Percentiles rank a stretch among this genome's conserved stretches.
Evolutionary conservation across 2,329 filamentous ascomycete genomes (phyloP).

Genomic region (Trichoderma sp.): DNA sequence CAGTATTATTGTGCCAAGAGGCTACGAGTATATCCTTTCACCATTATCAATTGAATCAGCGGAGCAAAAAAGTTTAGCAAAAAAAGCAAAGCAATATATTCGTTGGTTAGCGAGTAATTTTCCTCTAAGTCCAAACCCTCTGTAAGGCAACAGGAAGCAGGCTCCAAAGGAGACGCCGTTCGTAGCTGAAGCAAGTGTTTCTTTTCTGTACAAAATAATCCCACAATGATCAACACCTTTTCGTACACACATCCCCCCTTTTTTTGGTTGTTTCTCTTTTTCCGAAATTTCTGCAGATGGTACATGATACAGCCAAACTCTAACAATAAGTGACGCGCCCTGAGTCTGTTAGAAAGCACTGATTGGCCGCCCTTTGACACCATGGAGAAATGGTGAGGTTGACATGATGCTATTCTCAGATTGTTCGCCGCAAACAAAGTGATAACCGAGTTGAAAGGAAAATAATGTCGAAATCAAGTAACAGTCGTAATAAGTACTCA

Average conservation of each 20-base stretch:
- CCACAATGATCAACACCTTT: background rate
- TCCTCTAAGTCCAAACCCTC: background rate
- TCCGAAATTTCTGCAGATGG: conserved; percentile 21
- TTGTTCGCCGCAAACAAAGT: conserved; percentile 18
- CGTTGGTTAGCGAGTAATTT: background rate
- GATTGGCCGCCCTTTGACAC: background rate
- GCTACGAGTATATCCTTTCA: background rate
- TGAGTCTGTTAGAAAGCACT: conserved; percentile 13
- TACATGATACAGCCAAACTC: conserved; percentile 26
- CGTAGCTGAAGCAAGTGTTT: background rate
- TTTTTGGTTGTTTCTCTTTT: background rate
- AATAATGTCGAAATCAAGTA: conserved; percentile 20
- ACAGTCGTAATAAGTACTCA: conserved; percentile 27
- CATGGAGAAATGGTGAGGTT: conserved; percentile 10
- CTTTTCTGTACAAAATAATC: background rate
- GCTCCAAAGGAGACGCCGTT: background rate
- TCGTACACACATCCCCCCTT: background rate
- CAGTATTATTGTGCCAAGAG: background rate
- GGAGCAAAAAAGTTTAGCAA: background rate
- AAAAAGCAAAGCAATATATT: conserved; percentile 14
- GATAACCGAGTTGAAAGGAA: conserved; percentile 25
- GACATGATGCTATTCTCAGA: conserved; percentile 15
- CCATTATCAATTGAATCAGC: background rate
- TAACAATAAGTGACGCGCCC: conserved; percentile 16
- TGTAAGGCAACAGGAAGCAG: background rate